Evolutionary conservation across 2,329 filamentous ascomycete species (phyloP).

Genomic region (Helicocarpus griseus): DNA sequence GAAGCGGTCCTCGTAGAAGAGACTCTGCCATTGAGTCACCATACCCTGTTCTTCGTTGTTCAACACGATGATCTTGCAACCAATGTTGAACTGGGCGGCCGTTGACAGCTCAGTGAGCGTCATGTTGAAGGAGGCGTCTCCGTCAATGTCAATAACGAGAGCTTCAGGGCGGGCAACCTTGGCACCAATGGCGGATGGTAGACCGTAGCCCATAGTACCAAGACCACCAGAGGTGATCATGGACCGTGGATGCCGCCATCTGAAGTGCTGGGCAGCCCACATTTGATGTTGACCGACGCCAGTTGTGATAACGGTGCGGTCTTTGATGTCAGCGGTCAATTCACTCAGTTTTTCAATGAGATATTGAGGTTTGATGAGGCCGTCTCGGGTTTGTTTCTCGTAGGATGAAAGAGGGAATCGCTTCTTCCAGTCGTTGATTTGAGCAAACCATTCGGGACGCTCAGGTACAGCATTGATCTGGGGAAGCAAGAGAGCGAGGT

Average conservation of each 20-base stretch:
- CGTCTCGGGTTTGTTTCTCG: conserved; percentile 64
- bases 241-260: conserved; percentile 81
- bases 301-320: conserved; percentile 78
- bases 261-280: conserved; percentile 96
- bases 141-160: conserved; percentile 90
- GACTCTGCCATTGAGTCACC: conserved; percentile 97
- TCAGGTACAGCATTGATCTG: conserved; percentile 55
- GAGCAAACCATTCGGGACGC: conserved; percentile 74
- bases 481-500: conserved; percentile 66
- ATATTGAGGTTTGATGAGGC: conserved; percentile 87
- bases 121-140: conserved; percentile 99
- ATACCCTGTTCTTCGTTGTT: conserved; percentile 99
- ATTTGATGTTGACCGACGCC: conserved; percentile 98
- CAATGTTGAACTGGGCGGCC: conserved; percentile 90
- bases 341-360: conserved; percentile 85
- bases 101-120: conserved; percentile 91
- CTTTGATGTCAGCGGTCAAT: conserved; percentile 68
- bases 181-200: conserved; percentile 89
- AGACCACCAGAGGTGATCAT: conserved; percentile 97
- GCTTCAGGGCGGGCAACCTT: conserved; percentile 77
- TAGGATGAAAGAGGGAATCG: conserved; percentile 79
- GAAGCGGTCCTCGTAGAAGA: conserved; percentile 93
- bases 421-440: conserved; percentile 85
- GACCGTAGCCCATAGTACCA: conserved; percentile 90
- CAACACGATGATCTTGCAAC: conserved; percentile 84